These are phyloP conservation scores for Picocystis salinarum DNA, from an alignment of 139 green algal species.

Conservation along the genomic window DNA sequence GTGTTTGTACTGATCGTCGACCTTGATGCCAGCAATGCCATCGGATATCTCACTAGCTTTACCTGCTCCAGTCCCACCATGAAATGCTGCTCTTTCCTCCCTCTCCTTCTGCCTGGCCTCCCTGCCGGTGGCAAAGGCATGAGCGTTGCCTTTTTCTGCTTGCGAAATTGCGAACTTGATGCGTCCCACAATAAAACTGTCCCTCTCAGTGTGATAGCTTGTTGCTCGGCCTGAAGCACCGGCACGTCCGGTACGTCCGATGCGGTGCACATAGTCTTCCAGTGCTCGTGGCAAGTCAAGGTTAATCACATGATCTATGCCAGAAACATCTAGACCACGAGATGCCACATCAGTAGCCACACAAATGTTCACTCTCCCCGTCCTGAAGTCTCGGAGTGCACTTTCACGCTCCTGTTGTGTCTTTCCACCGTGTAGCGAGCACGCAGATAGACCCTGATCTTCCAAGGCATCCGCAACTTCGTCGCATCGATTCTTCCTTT, in stretches of 20 bases:
- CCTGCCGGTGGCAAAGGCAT: conserved; percentile 63
- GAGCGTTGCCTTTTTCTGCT: conserved; percentile 51
- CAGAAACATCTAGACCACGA: conserved; percentile 29
- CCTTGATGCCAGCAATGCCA: conserved; percentile 26
- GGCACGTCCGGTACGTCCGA: conserved; percentile 74
- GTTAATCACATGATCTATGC: conserved; percentile 14
- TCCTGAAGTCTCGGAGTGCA: conserved; percentile 59
- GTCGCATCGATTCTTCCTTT: conserved; percentile 56
- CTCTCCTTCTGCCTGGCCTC: conserved; percentile 43
- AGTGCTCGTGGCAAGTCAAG: conserved; percentile 17
- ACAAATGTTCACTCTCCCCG: conserved; percentile 45
- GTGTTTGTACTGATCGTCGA: conserved; percentile 41
- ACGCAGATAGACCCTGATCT: conserved; percentile 33
- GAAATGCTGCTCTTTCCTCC: conserved; percentile 31
- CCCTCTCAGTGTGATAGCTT: conserved; percentile 53
- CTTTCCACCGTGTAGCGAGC: conserved; percentile 55
- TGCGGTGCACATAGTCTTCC: conserved; percentile 80
- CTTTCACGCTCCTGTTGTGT: conserved; percentile 47
- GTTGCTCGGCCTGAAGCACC: conserved; percentile 54
- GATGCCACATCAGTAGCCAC: conserved; percentile 41
- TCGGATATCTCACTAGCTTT: neutral
- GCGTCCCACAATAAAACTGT: conserved; percentile 16
- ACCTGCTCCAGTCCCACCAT: neutral
- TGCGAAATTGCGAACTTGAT: conserved; percentile 46
- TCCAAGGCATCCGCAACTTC: conserved; percentile 49